These are phyloP conservation scores for Wickerhamiella kurtzmanii DNA, from an alignment of 805 yeast genomes.

Conservation along the genomic window DNA sequence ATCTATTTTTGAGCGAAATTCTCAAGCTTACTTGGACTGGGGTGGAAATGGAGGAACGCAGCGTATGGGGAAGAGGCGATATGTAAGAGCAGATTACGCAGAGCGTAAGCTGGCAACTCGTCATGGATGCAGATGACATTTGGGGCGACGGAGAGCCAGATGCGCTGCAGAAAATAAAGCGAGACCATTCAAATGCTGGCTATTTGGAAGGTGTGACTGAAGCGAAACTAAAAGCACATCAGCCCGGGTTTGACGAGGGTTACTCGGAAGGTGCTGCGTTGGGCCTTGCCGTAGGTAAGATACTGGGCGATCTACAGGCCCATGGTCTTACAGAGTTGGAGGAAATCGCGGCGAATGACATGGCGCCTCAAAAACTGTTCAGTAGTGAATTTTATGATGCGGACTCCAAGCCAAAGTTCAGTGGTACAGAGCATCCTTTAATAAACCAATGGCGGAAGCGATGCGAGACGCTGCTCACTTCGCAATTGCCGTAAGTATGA, in stretches of 20 bases:
- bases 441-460: slow-evolving; percentile 35
- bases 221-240: slow-evolving; percentile 57
- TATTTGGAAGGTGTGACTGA: slow-evolving; percentile 65
- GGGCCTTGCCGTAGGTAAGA: slow-evolving; percentile 52
- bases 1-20: too few relatives aligned
- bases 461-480: not conserved
- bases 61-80: not conserved
- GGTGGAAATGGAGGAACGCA: too few relatives aligned
- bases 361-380: slow-evolving; percentile 46
- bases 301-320: slow-evolving; percentile 43
- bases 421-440: slow-evolving; percentile 27
- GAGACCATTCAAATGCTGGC: slow-evolving; percentile 66
- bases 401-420: slow-evolving; percentile 21
- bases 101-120: too few relatives aligned
- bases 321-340: slow-evolving; percentile 24
- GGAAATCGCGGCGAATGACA: slow-evolving; percentile 30
- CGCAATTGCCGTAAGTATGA: not conserved
- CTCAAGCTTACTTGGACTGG: too few relatives aligned
- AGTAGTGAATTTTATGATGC: slow-evolving; percentile 39
- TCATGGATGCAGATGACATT: slow-evolving; percentile 9
- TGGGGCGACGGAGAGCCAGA: slow-evolving; percentile 19
- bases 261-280: slow-evolving; percentile 61
- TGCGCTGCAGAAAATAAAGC: slow-evolving; percentile 19
- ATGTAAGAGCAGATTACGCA: too few relatives aligned
- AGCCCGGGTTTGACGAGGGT: slow-evolving; percentile 69